Percentiles rank a stretch among this genome's conserved stretches.
phyloP scores from a whole-genome alignment of 805 yeast genomes.

The Wickerhamomyces rabaulensis region DNA sequence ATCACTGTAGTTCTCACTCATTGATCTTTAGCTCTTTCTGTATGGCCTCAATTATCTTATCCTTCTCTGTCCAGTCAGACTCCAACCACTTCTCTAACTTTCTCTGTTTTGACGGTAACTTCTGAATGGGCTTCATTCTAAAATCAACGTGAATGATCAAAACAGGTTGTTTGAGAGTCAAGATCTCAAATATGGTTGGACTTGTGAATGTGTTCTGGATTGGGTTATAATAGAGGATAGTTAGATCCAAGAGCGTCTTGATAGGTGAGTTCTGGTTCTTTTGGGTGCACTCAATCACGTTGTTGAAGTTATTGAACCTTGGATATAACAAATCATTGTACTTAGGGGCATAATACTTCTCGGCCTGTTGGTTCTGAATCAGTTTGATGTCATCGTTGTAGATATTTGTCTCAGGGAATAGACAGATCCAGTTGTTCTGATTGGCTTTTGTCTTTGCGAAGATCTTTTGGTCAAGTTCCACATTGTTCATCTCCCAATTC shows the following conservation, averaged over 20 bases:
- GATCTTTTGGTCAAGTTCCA: constrained; percentile 31
- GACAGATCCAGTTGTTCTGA: constrained; percentile 54
- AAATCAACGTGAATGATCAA: constrained; percentile 24
- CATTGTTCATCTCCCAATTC: constrained; percentile 45
- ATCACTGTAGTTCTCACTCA: no score
- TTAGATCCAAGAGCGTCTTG: constrained; percentile 27
- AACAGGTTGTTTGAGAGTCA: constrained; percentile 27
- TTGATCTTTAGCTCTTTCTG: constrained; percentile 27
- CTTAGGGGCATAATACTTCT: constrained; percentile 54
- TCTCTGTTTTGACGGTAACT: constrained; percentile 47
- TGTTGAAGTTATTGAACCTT: constrained; percentile 55
- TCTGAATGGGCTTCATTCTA: constrained; percentile 30
- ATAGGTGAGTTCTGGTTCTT: constrained; percentile 8
- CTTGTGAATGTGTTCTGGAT: constrained; percentile 24
- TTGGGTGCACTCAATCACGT: constrained; percentile 29
- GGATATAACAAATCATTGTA: constrained; percentile 70
- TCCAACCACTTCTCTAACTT: constrained; percentile 76
- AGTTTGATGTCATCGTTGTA: constrained; percentile 42
- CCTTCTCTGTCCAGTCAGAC: constrained; percentile 66
- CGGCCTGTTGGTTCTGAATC: constrained; percentile 49
- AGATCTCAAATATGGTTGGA: constrained; percentile 33
- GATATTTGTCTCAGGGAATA: constrained; percentile 85
- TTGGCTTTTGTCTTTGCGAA: constrained; percentile 30
- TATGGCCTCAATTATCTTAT: constrained; percentile 39
- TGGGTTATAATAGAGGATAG: constrained; percentile 34